These are phyloP conservation scores for Arachis hypogaea DNA, from an alignment of 306 rosid genomes.

Conservation along the genomic window DNA sequence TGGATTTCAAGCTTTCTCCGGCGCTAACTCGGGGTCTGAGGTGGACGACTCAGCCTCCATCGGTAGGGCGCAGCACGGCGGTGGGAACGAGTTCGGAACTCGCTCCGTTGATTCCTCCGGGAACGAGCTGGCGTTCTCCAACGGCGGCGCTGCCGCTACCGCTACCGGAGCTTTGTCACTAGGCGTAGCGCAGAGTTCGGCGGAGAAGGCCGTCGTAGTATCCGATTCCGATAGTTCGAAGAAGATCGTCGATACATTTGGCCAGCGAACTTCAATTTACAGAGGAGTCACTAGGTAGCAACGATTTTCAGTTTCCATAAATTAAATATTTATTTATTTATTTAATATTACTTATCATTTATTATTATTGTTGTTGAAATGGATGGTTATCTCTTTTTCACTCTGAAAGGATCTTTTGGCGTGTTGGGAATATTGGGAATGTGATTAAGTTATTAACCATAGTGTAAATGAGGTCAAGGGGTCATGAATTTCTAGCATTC, in stretches of 20 bases:
- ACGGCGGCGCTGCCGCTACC: slow-evolving; percentile 17
- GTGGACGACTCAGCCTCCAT: slow-evolving; percentile 85
- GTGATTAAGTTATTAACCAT: slow-evolving; percentile 27
- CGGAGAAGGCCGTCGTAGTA: slow-evolving; percentile 48
- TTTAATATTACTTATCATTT: not conserved
- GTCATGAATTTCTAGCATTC: slow-evolving; percentile 33
- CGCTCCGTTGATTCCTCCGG: slow-evolving; percentile 67
- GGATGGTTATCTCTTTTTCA: not conserved
- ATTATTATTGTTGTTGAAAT: slow-evolving; percentile 14
- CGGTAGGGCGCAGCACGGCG: slow-evolving; percentile 57
- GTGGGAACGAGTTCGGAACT: slow-evolving; percentile 52
- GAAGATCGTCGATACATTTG: slow-evolving; percentile 84
- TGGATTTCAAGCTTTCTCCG: slow-evolving; percentile 77
- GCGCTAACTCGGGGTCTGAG: slow-evolving; percentile 90
- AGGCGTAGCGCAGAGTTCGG: slow-evolving; percentile 50
- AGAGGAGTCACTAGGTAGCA: slow-evolving; percentile 92
- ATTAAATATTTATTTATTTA: not conserved
- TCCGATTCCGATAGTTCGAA: slow-evolving; percentile 55
- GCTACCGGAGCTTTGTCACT: slow-evolving; percentile 61
- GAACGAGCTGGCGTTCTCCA: slow-evolving; percentile 61
- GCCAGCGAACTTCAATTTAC: slow-evolving; percentile 96
- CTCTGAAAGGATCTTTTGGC: slow-evolving; percentile 28
- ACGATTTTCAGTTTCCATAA: not conserved
- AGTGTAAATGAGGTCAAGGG: slow-evolving; percentile 21
- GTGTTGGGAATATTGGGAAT: slow-evolving; percentile 29